Percentiles rank a stretch among this genome's conserved stretches.
Conservation (phyloP, 2,329 filamentous ascomycete species). For the Pseudogymnoascus sp. region DNA sequence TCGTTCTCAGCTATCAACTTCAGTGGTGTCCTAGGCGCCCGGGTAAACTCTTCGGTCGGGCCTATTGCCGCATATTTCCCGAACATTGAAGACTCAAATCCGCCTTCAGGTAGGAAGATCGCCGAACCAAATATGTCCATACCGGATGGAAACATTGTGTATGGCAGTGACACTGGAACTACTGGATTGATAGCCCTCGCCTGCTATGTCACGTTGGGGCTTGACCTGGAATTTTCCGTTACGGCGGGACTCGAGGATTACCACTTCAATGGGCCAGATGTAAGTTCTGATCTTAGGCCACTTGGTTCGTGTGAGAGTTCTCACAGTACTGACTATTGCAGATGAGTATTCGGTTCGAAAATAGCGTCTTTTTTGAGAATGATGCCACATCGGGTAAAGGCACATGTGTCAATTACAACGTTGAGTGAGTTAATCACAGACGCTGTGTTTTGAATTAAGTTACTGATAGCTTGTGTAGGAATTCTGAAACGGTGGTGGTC, state of each 20-base stretch:
- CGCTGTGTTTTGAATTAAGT: slow-evolving; percentile 22
- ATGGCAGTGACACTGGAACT: not conserved
- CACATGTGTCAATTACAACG: too few species aligned
- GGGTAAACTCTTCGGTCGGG: not conserved
- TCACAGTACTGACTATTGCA: too few species aligned
- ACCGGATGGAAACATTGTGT: not conserved
- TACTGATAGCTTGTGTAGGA: too few species aligned
- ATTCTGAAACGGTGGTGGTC: too few species aligned
- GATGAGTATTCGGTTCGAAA: too few species aligned
- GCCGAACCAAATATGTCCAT: not conserved
- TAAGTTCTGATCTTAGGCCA: not conserved
- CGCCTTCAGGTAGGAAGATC: not conserved
- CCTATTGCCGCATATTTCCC: not conserved
- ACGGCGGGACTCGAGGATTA: not conserved
- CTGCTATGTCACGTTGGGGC: not conserved
- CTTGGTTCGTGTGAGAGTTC: not conserved
- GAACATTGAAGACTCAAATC: not conserved
- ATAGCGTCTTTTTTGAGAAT: too few species aligned
- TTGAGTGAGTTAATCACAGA: too few species aligned
- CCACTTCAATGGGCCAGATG: not conserved
- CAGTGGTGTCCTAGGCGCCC: not conserved
- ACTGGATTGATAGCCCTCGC: not conserved
- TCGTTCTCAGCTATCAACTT: not conserved
- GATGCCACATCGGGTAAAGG: too few species aligned
- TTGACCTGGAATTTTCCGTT: not conserved